Percentiles rank a stretch among this genome's conserved stretches.
These are phyloP conservation scores for Cryptococcus sp. DNA, from an alignment of 1,284 basidiomycete genomes.

Conservation along the genomic window DNA sequence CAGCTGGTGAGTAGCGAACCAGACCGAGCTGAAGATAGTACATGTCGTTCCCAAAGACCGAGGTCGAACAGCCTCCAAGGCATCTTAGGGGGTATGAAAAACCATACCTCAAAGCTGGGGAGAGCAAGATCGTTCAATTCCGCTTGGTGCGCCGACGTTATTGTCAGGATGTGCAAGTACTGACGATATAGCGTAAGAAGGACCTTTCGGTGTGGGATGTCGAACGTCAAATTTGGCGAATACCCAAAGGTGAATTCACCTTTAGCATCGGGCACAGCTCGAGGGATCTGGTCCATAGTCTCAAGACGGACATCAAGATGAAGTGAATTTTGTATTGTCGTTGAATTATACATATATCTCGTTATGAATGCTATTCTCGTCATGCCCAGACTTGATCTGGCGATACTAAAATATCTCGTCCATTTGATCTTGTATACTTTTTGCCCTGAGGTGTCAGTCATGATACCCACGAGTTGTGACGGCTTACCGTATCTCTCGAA, in stretches of 20 bases:
- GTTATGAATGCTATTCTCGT: too few species aligned
- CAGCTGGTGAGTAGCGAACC: slow-evolving; percentile 44
- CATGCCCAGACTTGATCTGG: slow-evolving; percentile 47
- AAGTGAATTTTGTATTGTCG: too few species aligned
- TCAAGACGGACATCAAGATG: slow-evolving; percentile 6
- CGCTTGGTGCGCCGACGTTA: slow-evolving; percentile 33
- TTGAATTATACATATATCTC: too few species aligned
- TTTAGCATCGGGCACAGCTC: slow-evolving; percentile 43
- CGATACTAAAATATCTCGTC: slow-evolving; percentile 41
- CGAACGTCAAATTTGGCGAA: slow-evolving; percentile 39
- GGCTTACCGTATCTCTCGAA: slow-evolving; percentile 40
- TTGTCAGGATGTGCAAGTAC: background rate
- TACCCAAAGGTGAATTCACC: slow-evolving; percentile 41
- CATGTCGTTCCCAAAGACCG: slow-evolving; percentile 43
- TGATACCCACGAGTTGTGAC: background rate
- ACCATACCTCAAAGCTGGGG: slow-evolving; percentile 36
- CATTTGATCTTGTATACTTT: slow-evolving; percentile 40
- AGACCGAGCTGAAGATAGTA: slow-evolving; percentile 31
- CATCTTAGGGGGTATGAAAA: slow-evolving; percentile 46
- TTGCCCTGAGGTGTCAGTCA: slow-evolving; percentile 18
- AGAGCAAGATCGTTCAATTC: slow-evolving; percentile 37
- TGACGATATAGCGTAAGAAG: slow-evolving; percentile 42
- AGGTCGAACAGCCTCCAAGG: slow-evolving; percentile 42
- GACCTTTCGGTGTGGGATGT: slow-evolving; percentile 50
- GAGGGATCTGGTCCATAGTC: slow-evolving; percentile 26